These are phyloP conservation scores for Aristolochia contorta DNA, from an alignment of 164 flowering plant genomes.

Conservation along the genomic window DNA sequence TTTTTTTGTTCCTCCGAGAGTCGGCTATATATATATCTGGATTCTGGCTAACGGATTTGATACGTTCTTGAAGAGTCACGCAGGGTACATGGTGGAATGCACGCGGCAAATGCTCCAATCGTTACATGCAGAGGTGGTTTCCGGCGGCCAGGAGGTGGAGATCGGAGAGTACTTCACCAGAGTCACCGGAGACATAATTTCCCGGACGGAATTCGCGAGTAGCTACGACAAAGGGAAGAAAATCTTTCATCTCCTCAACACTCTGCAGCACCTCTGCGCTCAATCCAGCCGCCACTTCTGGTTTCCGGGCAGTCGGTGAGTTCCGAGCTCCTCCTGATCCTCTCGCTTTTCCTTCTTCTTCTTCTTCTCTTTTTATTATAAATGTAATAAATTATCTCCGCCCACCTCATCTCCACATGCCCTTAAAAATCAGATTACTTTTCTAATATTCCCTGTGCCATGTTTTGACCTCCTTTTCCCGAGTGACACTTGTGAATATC, in stretches of 20 bases:
- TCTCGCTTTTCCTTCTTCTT: background rate
- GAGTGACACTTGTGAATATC: background rate
- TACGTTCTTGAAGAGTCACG: constrained; percentile 21
- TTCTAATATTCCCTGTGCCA: background rate
- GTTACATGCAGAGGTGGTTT: constrained; percentile 25
- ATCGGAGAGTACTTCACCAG: constrained; percentile 61
- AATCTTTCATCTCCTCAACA: constrained; percentile 56
- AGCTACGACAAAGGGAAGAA: constrained; percentile 79
- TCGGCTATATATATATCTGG: too few species aligned
- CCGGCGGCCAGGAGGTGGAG: constrained; percentile 59
- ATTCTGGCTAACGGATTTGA: too few species aligned
- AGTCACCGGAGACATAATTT: constrained; percentile 81
- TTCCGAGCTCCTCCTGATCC: too few species aligned
- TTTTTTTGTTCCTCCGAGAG: background rate
- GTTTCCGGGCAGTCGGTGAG: constrained; percentile 91
- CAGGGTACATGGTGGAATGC: constrained; percentile 81
- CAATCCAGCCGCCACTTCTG: constrained; percentile 70
- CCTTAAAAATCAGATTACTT: background rate
- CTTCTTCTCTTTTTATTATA: background rate
- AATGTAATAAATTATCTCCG: background rate
- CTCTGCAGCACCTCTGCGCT: constrained; percentile 57
- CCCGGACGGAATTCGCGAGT: constrained; percentile 65
- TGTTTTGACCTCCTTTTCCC: background rate
- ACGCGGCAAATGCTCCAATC: constrained; percentile 48
- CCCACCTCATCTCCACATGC: background rate